Conservation (phyloP, 345 rosid genomes). For the Carallia pectinifolia region DNA sequence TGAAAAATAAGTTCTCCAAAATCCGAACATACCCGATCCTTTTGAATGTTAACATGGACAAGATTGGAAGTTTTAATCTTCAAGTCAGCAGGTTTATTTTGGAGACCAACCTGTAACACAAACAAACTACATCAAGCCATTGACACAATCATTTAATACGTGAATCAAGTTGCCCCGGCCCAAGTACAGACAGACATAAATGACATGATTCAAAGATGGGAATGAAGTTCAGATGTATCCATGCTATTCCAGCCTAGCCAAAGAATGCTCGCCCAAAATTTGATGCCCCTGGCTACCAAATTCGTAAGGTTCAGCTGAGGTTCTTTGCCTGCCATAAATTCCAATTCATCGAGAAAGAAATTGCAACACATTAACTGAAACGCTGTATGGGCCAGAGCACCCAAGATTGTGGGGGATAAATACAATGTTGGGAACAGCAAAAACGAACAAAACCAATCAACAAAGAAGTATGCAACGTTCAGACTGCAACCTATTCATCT, state of each 20-base stretch:
- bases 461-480: background rate
- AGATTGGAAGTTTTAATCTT: conserved; percentile 78
- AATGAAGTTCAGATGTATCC: background rate
- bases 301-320: background rate
- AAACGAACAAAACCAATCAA: background rate
- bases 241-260: background rate
- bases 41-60: conserved; percentile 65
- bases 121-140: background rate
- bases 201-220: no score
- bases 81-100: conserved; percentile 68
- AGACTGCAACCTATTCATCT: conserved; percentile 9
- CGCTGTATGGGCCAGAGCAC: background rate
- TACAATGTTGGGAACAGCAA: background rate
- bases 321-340: background rate
- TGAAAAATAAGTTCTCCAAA: conserved; percentile 5
- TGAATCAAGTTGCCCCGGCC: background rate
- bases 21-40: conserved; percentile 62
- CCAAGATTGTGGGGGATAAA: background rate
- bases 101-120: conserved; percentile 69
- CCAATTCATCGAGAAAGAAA: background rate
- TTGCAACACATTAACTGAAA: background rate
- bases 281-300: background rate
- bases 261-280: background rate
- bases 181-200: no score
- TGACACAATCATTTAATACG: background rate